Conservation (phyloP, 495 filamentous ascomycete species). For the Xylona heveae region DNA sequence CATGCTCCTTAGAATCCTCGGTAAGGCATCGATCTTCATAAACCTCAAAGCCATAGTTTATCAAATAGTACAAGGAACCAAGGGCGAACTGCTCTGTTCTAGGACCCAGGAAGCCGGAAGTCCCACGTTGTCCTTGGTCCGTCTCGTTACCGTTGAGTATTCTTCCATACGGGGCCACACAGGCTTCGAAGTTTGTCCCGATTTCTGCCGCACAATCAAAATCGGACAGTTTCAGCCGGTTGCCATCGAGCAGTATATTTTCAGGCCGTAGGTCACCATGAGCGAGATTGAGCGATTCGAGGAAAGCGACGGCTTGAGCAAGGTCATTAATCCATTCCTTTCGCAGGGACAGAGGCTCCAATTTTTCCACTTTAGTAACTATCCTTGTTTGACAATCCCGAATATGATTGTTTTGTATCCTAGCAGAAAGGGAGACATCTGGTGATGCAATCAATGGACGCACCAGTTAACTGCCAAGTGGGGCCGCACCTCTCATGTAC, state of each 20-base stretch:
- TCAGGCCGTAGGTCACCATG: conserved; percentile 17
- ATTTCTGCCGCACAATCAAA: conserved; percentile 15
- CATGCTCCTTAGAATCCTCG: conserved; percentile 18
- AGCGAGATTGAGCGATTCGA: conserved; percentile 19
- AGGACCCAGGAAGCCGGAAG: conserved; percentile 13
- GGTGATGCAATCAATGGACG: too few species aligned
- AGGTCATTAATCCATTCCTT: conserved; percentile 21
- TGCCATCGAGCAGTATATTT: conserved; percentile 14
- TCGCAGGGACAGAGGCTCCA: conserved; percentile 15
- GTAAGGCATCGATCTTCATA: conserved; percentile 17
- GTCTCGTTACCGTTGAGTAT: conserved; percentile 11
- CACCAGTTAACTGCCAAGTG: conserved; percentile 1
- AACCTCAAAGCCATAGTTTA: conserved; percentile 20
- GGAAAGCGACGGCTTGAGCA: conserved; percentile 17
- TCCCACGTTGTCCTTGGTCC: conserved; percentile 12
- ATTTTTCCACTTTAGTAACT: conserved; percentile 14
- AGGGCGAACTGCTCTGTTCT: conserved; percentile 20
- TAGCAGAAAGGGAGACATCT: conserved; percentile 11
- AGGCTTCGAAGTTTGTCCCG: conserved; percentile 14
- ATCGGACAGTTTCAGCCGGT: conserved; percentile 14
- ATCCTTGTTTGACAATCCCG: conserved; percentile 9
- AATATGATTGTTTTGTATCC: conserved; percentile 13
- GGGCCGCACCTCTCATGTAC: conserved; percentile 16
- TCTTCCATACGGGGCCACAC: conserved; percentile 12
- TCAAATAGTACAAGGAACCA: conserved; percentile 18